Percentiles rank a stretch among this genome's conserved stretches.
Evolutionary conservation across 1,284 basidiomycete species (phyloP).

Genomic region (Malassezia vespertilionis): DNA sequence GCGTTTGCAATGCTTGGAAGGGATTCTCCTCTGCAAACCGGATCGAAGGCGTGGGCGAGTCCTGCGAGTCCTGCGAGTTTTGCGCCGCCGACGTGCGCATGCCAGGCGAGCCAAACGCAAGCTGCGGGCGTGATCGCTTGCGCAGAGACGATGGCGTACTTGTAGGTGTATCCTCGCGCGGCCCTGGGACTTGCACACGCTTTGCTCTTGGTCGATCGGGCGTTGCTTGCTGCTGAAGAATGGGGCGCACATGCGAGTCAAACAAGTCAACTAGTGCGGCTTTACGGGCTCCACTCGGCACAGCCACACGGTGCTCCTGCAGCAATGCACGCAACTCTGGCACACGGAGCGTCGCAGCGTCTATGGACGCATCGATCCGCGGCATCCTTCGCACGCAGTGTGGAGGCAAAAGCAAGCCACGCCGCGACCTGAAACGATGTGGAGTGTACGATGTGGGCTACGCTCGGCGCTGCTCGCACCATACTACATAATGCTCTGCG

Average conservation of each 20-base stretch:
- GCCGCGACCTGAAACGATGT: not conserved
- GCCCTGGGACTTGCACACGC: too few species aligned
- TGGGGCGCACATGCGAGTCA: constrained; percentile 14
- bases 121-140: not conserved
- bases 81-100: too few species aligned
- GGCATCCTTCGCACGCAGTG: not conserved
- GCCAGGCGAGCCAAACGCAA: not conserved
- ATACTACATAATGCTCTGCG: not conserved
- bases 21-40: constrained; percentile 13
- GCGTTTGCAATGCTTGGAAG: too few species aligned
- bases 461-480: not conserved
- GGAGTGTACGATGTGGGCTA: too few species aligned
- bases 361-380: constrained; percentile 1
- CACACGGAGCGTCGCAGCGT: constrained; percentile 11
- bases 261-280: constrained; percentile 8
- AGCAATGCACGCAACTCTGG: constrained; percentile 10
- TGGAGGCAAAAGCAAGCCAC: not conserved
- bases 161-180: not conserved
- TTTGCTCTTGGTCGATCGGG: too few species aligned
- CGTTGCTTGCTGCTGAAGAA: not conserved
- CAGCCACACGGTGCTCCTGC: not conserved
- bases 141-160: not conserved
- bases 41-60: constrained; percentile 1
- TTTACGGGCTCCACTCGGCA: constrained; percentile 14
- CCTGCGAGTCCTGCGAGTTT: too few species aligned